phyloP scores from a whole-genome alignment of 2,329 filamentous ascomycete genomes.

The Cercospora sp. region DNA sequence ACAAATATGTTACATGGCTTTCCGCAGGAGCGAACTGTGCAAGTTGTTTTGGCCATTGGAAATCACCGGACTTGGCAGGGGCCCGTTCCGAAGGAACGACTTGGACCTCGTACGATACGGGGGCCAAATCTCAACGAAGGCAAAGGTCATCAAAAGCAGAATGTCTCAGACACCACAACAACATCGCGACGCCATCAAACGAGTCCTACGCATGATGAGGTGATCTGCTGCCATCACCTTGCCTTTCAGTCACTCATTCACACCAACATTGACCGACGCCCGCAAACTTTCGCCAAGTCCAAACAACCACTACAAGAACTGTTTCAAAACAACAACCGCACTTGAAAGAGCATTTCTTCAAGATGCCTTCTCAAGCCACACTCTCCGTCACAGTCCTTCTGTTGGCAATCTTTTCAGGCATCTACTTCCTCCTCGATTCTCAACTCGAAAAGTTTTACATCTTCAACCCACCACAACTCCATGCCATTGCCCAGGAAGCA shows the following conservation, averaged over 20 bases:
- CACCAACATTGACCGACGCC: neutral
- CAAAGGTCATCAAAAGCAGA: neutral
- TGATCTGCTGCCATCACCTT: neutral
- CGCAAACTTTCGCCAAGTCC: neutral
- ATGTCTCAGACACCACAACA: neutral
- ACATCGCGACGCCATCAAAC: neutral
- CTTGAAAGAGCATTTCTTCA: neutral
- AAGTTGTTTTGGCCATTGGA: neutral
- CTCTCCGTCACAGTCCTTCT: conserved; percentile 57
- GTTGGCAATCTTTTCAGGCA: conserved; percentile 55
- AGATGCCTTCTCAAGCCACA: conserved; percentile 8
- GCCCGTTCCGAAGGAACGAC: neutral
- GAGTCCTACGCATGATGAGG: neutral
- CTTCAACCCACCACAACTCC: conserved; percentile 68
- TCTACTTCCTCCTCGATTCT: conserved; percentile 60
- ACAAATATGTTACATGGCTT: neutral
- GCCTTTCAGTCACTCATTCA: neutral
- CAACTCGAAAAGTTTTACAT: conserved; percentile 65
- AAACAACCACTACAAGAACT: neutral
- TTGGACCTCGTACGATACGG: conserved; percentile 1
- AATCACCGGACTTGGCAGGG: conserved; percentile 1
- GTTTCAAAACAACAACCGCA: neutral
- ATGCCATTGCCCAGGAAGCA: conserved; percentile 66
- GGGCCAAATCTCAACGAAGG: neutral
- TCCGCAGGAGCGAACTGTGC: neutral